Base-by-base conservation (phyloP, 2,329 filamentous ascomycete genomes). In the Apiospora malaysiana region DNA sequence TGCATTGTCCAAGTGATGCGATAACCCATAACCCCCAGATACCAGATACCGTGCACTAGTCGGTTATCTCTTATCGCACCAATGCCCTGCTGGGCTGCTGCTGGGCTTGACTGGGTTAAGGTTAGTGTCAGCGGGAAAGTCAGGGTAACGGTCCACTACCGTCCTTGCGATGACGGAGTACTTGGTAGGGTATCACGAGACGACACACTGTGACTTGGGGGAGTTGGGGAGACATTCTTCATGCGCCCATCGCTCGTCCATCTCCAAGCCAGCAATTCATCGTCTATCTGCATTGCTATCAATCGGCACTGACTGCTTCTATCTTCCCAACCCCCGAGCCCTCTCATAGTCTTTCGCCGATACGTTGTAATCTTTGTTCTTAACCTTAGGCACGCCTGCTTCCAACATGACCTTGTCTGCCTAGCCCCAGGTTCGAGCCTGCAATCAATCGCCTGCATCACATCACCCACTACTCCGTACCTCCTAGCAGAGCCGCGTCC, bases 371-470 rank as follows among this genome's bases (percentile, higher is more conserved):
- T 63, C 32, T 63, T 40, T 59, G 27, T 40, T 40, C 56, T 63
- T 63, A 63, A 63, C 56, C 56, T 40, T 63, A 40, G 56, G 32
- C 56, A 63, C 56, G 32, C 40, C 65, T 45, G 42, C n/a, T 67
- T 45, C 65, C 65, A 69, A 51, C 66, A 72, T 72, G 71, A 69
- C 69, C 69, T 67, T 37, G 68, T 71, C 70, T 69, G 66, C 51
- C 69, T 72, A 72, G 68, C 25, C 68, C 47, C 68, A 43, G 59
- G 66, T 66, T 51, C 65, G 27, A 68, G 47, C 69, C 71, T 70
- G 71, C 71, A 70, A 69, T 45, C 71, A 70, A 69, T 45, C 56
- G 59, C 66, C 69, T 69, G 69, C 69, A 63, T 63, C 69, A 32
- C 69, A 63, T 63, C 69, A 32, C 47, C 69, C 68, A 70, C 67